These are phyloP conservation scores for Yamadazyma dendronema DNA, from an alignment of 1,139 yeast genomes.

Conservation along the genomic window DNA sequence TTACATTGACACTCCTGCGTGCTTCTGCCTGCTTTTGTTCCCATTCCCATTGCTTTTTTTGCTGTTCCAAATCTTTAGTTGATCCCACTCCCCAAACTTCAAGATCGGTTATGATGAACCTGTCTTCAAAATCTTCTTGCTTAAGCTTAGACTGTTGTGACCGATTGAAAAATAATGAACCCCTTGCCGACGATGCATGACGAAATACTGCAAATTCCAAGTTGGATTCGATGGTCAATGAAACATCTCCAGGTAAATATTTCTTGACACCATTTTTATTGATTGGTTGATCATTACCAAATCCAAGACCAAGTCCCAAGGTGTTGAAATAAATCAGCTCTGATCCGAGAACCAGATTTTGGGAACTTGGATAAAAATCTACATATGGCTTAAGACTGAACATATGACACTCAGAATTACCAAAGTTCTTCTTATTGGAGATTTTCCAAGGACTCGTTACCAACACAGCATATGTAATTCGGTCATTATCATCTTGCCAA, in stretches of 20 bases:
- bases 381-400: conserved; percentile 67
- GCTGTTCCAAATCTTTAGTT: conserved; percentile 71
- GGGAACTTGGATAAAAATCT: conserved; percentile 48
- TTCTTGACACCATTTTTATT: conserved; percentile 42
- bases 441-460: conserved; percentile 73
- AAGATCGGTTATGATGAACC: conserved; percentile 68
- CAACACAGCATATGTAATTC: conserved; percentile 58
- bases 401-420: conserved; percentile 53
- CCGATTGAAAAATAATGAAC: conserved; percentile 25
- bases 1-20: conserved; percentile 66
- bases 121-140: conserved; percentile 57
- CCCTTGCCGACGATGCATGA: conserved; percentile 39
- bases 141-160: conserved; percentile 21
- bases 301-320: conserved; percentile 74
- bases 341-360: conserved; percentile 27
- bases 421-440: conserved; percentile 73
- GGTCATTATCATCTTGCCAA: conserved; percentile 41
- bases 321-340: conserved; percentile 62
- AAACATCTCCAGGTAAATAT: conserved; percentile 64
- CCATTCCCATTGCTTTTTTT: conserved; percentile 83
- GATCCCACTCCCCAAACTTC: conserved; percentile 95
- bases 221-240: conserved; percentile 73
- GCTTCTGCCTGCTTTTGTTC: conserved; percentile 83
- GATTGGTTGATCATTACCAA: conserved; percentile 67
- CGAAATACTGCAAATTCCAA: conserved; percentile 82